Base-by-base conservation (phyloP, 345 rosid genomes). In the Brassica carinata region DNA sequence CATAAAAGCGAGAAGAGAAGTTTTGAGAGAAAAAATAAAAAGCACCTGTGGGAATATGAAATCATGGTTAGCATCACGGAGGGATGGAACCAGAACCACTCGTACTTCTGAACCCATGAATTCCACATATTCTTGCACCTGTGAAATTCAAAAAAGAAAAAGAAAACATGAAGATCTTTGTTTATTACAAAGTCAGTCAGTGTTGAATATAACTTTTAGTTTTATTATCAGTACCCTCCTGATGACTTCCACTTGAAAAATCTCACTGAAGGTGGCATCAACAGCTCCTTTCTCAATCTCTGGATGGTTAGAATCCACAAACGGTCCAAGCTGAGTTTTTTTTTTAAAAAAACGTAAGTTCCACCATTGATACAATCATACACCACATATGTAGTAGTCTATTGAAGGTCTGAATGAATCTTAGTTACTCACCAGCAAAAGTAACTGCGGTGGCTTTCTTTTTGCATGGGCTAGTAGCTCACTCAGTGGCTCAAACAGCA, bases 41-140 rank as follows among this genome's bases (percentile, higher is more conserved):
- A 64, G 87, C 72, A 94, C 98, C 99, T 95, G 99, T 69, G 98
- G 99, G 88, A 90, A 96, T 84, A 96, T 89, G 66, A 87, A 88
- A 81, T 92, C 97, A 81, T 96, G 98, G 87, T 90, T 86, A 73
- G 98, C 97, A 80, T 96, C 99, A 29, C 97, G 88, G 23, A 81
- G 79, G 55, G 99, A 93, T 79, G 99, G 98, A 23, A 93, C 88
- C 69, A 92, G 84, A 78, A 93, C 72, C 83, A 90, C 90, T 5
- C 77, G 87, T 72, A 82, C 91, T 83, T 82, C 84, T 59, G 91
- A 77, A 29, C 98, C 98, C 88, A 89, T 87, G 78, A 85, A 87
- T 74, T 90, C 98, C 51, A 86, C 87, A 77, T 91, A 84, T 80
- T 93, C 99, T 83, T 88, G 92, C 91, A 96, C 83, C 99, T 93